These are phyloP conservation scores for Amanita muscaria DNA, from an alignment of 768 basidiomycete species.

Conservation along the genomic window DNA sequence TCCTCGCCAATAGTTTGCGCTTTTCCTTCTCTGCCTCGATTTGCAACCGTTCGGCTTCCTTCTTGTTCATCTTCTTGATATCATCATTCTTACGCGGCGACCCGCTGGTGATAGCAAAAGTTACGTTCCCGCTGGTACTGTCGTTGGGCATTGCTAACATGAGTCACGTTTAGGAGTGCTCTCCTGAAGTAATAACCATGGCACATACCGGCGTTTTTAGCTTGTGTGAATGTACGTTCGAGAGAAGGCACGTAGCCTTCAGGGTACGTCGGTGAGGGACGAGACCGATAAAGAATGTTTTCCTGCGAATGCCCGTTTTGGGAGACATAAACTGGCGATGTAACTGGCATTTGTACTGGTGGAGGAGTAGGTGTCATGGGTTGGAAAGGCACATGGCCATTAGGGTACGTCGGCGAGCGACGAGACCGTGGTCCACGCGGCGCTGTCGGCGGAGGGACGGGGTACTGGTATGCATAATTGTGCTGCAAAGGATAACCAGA, in stretches of 20 bases:
- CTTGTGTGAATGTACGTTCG: too few relatives aligned
- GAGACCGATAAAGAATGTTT: not conserved
- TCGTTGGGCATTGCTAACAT: too few relatives aligned
- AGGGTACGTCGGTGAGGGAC: too few relatives aligned
- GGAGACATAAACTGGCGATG: constrained; percentile 20
- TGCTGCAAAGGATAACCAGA: constrained; percentile 27
- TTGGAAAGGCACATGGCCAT: constrained; percentile 24
- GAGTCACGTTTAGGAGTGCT: too few relatives aligned
- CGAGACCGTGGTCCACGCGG: constrained; percentile 17
- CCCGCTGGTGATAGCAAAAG: constrained; percentile 33
- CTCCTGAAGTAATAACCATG: too few relatives aligned
- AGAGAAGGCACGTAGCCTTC: too few relatives aligned
- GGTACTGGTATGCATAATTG: constrained; percentile 20
- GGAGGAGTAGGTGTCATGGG: constrained; percentile 15
- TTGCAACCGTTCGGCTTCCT: constrained; percentile 69
- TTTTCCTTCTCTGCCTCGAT: constrained; percentile 81
- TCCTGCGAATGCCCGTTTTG: constrained; percentile 2
- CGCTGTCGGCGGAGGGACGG: constrained; percentile 13
- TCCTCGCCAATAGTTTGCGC: constrained; percentile 64
- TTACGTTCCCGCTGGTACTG: too few relatives aligned
- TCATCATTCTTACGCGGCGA: constrained; percentile 38
- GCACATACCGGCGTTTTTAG: too few relatives aligned
- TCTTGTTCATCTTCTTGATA: constrained; percentile 66
- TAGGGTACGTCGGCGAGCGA: constrained; percentile 15
- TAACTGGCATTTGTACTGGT: constrained; percentile 9